Base-by-base conservation (phyloP, 2,329 filamentous ascomycete genomes). In the Talaromyces sp. region DNA sequence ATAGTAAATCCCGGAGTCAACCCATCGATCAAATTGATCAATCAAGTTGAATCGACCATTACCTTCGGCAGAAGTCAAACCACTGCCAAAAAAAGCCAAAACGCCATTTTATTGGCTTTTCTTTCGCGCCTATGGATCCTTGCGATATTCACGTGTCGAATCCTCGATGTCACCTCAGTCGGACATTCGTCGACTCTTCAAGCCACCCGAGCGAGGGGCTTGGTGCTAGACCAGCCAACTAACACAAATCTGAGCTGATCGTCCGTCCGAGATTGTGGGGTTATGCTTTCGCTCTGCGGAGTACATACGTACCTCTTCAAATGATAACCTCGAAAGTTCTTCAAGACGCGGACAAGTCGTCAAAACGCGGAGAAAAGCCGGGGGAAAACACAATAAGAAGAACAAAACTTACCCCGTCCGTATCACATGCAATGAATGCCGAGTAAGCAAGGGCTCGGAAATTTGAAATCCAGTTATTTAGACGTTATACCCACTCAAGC, bases 111-210 rank as follows among this genome's bases (percentile, higher is more conserved):
- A 56, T 56, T 56, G 51, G 51, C 11, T 2, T 15, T 29, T 53
- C n/a, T n/a, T 4, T 31, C 49, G 49, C 49, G 49, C 27, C 47
- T 19, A 53, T 34, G 2, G 51, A 19, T 54, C 29, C n/a, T 11
- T 25, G 31, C 7, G n/a, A 19, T 36, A 36, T 56, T 56, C 19
- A 22, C 53, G 53, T 56, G 53, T 36, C 29, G 11, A 38, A 25
- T 56, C 19, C 51, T 56, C 56, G 38, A 59, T 59, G 38, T 38
- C 31, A 59, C 56, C 22, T 59, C 38, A 59, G 27, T 59, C 56
- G 56, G 56, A 45, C 56, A 59, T 59, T 59, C 56, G 56, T 22
- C 15, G 36, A 59, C 15, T 43, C 36, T 45, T 43, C 19, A 27
- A 45, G 19, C 56, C 56, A 45, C 36, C 13, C 36, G 29, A 40